Evolutionary conservation across 805 yeast species (phyloP).

Genomic region (Starmerella potacharoeniae): DNA sequence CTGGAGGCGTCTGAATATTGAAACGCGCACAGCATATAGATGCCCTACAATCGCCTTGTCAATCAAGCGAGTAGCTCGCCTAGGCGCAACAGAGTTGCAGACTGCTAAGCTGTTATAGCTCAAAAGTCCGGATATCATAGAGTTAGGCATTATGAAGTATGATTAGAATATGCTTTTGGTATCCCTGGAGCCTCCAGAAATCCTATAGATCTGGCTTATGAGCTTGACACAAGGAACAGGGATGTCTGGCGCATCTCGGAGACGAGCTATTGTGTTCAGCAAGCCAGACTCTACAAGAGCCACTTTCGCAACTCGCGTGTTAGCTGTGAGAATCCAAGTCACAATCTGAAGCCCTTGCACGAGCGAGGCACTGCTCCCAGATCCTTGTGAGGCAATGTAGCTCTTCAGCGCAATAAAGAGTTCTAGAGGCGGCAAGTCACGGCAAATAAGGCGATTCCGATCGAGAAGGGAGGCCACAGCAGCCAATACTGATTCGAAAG

Average conservation of each 20-base stretch:
- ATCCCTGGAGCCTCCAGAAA: background rate
- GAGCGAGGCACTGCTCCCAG: slow-evolving; percentile 8
- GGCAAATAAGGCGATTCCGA: slow-evolving; percentile 10
- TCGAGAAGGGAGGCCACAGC: slow-evolving; percentile 16
- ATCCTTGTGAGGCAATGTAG: background rate
- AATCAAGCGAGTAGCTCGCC: too few species aligned
- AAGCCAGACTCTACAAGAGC: background rate
- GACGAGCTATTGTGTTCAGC: background rate
- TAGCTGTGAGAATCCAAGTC: slow-evolving; percentile 6
- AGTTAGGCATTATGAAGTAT: background rate
- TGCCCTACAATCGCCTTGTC: too few species aligned
- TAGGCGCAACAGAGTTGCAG: too few species aligned
- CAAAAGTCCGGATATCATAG: background rate
- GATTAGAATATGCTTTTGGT: background rate
- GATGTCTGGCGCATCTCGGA: slow-evolving; percentile 1
- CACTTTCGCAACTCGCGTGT: background rate
- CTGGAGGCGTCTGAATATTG: too few species aligned
- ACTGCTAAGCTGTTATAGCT: background rate
- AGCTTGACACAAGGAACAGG: slow-evolving; percentile 15
- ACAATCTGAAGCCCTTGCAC: slow-evolving; percentile 17
- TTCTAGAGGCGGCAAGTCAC: slow-evolving; percentile 2
- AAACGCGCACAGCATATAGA: too few species aligned
- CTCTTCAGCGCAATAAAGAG: slow-evolving; percentile 7
- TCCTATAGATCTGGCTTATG: slow-evolving; percentile 8
- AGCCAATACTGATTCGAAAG: slow-evolving; percentile 14